A percentile compares a stretch with the other conserved stretches of the same genome.
Conservation (phyloP, 768 basidiomycete genomes). For the Phallus indusiatus region DNA sequence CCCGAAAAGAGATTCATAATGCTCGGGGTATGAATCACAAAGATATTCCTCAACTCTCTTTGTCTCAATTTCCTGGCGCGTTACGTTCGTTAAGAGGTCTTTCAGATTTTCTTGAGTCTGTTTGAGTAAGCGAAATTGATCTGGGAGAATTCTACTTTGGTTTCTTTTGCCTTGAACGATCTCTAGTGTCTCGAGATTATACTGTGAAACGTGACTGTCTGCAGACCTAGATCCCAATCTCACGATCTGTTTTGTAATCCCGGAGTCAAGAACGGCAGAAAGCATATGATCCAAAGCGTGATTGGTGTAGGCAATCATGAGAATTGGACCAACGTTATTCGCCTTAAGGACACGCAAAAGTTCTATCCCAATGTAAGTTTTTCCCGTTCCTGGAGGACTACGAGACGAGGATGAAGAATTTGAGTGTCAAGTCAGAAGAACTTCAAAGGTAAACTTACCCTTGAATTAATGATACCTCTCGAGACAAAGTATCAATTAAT, state of each 20-base stretch:
- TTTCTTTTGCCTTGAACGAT: constrained; percentile 30
- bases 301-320: constrained; percentile 62
- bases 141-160: constrained; percentile 26
- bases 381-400: constrained; percentile 74
- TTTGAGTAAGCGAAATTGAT: constrained; percentile 33
- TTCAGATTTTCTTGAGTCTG: constrained; percentile 34
- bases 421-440: not conserved
- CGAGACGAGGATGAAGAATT: no score
- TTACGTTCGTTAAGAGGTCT: constrained; percentile 21
- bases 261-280: constrained; percentile 49
- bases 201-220: constrained; percentile 52
- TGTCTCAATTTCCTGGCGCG: constrained; percentile 32
- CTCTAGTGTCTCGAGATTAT: constrained; percentile 53
- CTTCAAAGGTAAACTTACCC: constrained; percentile 34
- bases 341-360: constrained; percentile 53
- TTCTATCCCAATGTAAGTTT: constrained; percentile 65
- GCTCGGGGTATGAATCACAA: constrained; percentile 36
- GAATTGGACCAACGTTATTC: constrained; percentile 10
- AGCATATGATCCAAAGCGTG: constrained; percentile 74
- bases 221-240: constrained; percentile 59
- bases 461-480: no score
- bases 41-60: constrained; percentile 35
- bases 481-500: constrained; percentile 51
- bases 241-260: constrained; percentile 53
- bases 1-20: constrained; percentile 28